These are phyloP conservation scores for Ophiocordyceps robertsii DNA, from an alignment of 2,329 filamentous ascomycete species.

Conservation along the genomic window DNA sequence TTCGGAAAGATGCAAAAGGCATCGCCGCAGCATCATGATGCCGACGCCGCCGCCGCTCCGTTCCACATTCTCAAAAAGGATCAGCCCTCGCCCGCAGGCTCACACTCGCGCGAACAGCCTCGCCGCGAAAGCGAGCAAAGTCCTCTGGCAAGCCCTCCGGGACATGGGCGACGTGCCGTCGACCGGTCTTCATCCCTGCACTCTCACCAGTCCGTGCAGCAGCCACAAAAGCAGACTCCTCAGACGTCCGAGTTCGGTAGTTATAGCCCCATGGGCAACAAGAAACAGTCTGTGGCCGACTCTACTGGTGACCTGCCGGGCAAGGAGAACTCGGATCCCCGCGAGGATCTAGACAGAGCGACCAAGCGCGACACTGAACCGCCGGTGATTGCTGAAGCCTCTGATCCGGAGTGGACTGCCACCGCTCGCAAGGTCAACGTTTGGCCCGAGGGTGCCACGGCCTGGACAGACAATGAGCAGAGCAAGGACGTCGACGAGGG, in stretches of 20 bases:
- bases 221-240: constrained; percentile 12
- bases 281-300: constrained; percentile 58
- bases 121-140: constrained; percentile 27
- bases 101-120: constrained; percentile 24
- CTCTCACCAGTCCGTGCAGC: constrained; percentile 12
- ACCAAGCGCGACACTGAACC: no score
- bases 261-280: constrained; percentile 33
- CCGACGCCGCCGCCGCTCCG: constrained; percentile 20
- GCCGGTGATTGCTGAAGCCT: no score
- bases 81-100: constrained; percentile 22
- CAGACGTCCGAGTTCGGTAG: constrained; percentile 16
- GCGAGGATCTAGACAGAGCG: no score
- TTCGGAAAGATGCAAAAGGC: constrained; percentile 22
- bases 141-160: constrained; percentile 28
- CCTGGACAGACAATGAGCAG: no score
- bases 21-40: constrained; percentile 26
- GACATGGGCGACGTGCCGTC: constrained; percentile 23
- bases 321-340: constrained; percentile 12
- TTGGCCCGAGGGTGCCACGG: no score
- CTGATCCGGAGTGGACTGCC: no score
- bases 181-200: constrained; percentile 21
- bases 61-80: constrained; percentile 40
- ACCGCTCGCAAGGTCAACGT: no score
- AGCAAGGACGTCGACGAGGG: no score
- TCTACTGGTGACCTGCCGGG: constrained; percentile 30